A percentile compares a stretch with the other conserved stretches of the same genome.
Conservation (phyloP, 441 rosid genomes). For the Eugenia klotzschiana region DNA sequence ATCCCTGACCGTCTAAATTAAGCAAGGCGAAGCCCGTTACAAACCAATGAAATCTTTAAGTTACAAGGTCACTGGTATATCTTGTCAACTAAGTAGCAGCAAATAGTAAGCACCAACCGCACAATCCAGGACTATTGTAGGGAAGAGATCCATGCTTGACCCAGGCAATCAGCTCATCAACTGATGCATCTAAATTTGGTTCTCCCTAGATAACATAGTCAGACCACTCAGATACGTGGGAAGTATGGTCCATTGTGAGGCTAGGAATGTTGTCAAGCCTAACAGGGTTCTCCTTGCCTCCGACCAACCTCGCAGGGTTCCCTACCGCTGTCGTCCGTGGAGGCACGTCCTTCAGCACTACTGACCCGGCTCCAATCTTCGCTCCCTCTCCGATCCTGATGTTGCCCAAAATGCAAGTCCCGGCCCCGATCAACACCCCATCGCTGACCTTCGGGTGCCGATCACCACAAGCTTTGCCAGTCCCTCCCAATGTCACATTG, state of each 20-base stretch:
- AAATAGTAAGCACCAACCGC: neutral
- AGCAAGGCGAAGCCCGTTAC: neutral
- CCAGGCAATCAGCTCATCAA: neutral
- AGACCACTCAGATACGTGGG: slow-evolving; percentile 5
- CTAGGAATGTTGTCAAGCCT: slow-evolving; percentile 1
- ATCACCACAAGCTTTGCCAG: slow-evolving; percentile 2
- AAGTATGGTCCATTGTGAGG: slow-evolving; percentile 9
- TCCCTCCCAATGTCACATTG: slow-evolving; percentile 14
- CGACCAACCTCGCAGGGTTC: slow-evolving; percentile 8
- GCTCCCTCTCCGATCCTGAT: slow-evolving; percentile 6
- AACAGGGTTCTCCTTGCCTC: slow-evolving; percentile 1
- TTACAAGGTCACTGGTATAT: neutral
- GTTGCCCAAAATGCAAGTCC: slow-evolving; percentile 7
- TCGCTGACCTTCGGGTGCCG: slow-evolving; percentile 12
- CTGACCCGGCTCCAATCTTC: slow-evolving; percentile 11
- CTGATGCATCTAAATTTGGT: neutral
- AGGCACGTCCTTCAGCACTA: slow-evolving; percentile 12
- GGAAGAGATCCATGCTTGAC: neutral
- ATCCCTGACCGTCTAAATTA: neutral
- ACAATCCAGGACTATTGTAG: neutral
- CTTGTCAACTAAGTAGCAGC: neutral
- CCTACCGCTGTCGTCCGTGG: slow-evolving; percentile 3
- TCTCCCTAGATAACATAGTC: slow-evolving; percentile 4
- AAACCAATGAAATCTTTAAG: neutral
- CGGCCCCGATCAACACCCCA: slow-evolving; percentile 6